Evolutionary conservation across 2,329 filamentous ascomycete species (phyloP), one percentile per base, ranked within the genome.

Genomic region (Aureobasidium sp.): DNA sequence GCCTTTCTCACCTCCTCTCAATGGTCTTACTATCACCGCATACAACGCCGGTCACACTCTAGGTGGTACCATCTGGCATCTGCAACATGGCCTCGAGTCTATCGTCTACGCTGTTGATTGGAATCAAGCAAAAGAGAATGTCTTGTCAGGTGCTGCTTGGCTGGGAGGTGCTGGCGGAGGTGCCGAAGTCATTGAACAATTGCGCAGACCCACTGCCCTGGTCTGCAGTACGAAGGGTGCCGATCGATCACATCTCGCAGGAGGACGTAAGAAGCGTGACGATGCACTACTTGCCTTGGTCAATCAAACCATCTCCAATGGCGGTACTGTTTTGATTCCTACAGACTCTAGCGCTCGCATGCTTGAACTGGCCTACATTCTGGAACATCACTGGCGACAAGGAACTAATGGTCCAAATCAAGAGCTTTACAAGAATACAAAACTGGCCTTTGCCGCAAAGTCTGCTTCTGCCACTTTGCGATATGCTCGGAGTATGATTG

Each of bases 71-170:
- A 96, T 99, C 78, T 99, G 94, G 94, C 93, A 97, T 70, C 92
- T 99, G 66, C 93, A 97, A 70, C 91, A 97, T 77, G 91, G 92
- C 0, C 83, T 97, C 71, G 94, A 99, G 73, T 97, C 92, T 0
- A 93, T 99, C 45, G 92, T 99, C 1, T 97, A 99, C 69, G 93
- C 94, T 0, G 90, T 97, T 21, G 93, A 97, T 71, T 99, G 94
- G 94, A 97, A 97, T 69, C 92, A 97, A 75, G 91, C 89, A n/a
- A 86, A 91, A 67, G 94, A 99, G 73, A 96, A 96, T 75, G 91
- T 97, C 16, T 86, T 96, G 63, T 87, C 93, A 0, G 93, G 93
- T 65, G 94, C 94, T 27, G 91, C 93, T 30, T 97, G 94, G 91
- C 81, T 99, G 45, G 91, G 90, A 49, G 90, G 90, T 6, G 86